Percentiles rank a stretch among this genome's conserved stretches.
phyloP scores from a whole-genome alignment of 2,329 filamentous ascomycete species.

The Sporothrix phasma region DNA sequence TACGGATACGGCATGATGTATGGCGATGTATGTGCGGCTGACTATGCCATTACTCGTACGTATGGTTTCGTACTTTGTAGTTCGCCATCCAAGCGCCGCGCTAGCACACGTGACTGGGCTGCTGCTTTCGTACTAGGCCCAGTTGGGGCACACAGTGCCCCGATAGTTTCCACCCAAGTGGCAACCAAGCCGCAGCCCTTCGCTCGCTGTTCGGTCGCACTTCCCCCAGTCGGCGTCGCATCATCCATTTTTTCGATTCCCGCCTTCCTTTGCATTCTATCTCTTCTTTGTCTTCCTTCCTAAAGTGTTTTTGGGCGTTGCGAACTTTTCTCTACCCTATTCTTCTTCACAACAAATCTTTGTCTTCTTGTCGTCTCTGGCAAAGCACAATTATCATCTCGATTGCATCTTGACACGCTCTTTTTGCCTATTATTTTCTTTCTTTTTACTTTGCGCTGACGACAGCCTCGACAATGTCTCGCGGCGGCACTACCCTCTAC shows the following conservation, averaged over 20 bases:
- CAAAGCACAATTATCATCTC: neutral
- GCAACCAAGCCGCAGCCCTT: neutral
- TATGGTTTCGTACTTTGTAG: neutral
- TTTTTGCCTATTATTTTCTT: neutral
- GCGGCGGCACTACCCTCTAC: constrained; percentile 87
- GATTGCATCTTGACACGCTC: neutral
- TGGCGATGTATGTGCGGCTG: too few species aligned
- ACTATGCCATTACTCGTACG: too few species aligned
- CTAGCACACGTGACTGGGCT: constrained; percentile 6
- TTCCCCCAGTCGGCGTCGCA: constrained; percentile 4
- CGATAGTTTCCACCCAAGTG: neutral
- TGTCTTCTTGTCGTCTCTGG: neutral
- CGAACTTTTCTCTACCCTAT: neutral
- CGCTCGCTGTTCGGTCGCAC: neutral
- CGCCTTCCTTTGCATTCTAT: constrained; percentile 4
- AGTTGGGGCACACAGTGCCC: neutral
- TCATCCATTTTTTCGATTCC: constrained; percentile 13
- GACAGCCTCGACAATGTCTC: constrained; percentile 58
- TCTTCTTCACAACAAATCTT: neutral
- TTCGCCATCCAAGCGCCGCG: neutral
- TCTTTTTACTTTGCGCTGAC: constrained; percentile 4
- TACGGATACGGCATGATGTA: too few species aligned
- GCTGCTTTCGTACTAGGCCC: neutral
- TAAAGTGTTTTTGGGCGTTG: neutral
- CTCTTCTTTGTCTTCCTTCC: constrained; percentile 2